Conservation (phyloP, 495 filamentous ascomycete genomes). For the Peziza echinospora region DNA sequence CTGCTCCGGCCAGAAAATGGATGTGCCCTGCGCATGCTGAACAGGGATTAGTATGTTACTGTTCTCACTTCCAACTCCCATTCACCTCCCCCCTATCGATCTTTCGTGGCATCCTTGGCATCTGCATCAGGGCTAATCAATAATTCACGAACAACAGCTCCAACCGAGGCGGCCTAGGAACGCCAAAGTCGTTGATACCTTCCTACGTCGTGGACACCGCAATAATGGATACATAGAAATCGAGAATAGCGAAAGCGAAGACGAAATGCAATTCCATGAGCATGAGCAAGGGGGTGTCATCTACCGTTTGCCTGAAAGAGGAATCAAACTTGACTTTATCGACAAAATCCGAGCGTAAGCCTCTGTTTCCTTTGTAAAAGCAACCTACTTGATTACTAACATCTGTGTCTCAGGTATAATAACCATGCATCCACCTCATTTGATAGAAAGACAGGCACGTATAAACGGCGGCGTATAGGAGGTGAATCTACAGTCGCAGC, state of each 20-base stretch:
- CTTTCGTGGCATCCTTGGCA: conserved; percentile 25
- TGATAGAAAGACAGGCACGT: too few relatives aligned
- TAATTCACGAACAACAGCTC: conserved; percentile 16
- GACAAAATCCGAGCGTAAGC: conserved; percentile 12
- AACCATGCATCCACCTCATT: too few relatives aligned
- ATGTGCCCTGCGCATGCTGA: conserved; percentile 75
- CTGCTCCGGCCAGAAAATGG: conserved; percentile 47
- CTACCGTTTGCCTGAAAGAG: conserved; percentile 46
- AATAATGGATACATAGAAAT: conserved; percentile 70
- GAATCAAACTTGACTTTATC: conserved; percentile 57
- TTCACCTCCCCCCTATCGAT: neutral
- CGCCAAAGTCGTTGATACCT: conserved; percentile 25
- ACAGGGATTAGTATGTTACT: neutral
- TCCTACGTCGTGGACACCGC: conserved; percentile 33
- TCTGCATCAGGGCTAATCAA: conserved; percentile 32
- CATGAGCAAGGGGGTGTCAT: conserved; percentile 33
- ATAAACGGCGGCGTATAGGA: too few relatives aligned
- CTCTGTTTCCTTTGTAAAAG: neutral
- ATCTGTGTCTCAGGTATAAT: neutral
- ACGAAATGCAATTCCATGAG: conserved; percentile 34
- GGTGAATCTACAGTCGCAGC: neutral
- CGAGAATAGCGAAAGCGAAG: conserved; percentile 36
- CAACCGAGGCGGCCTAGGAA: conserved; percentile 34
- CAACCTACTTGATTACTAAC: neutral
- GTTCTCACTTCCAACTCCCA: conserved; percentile 25